These are phyloP conservation scores for Bryoglossum gracile DNA, from an alignment of 495 filamentous ascomycete genomes.

Conservation along the genomic window DNA sequence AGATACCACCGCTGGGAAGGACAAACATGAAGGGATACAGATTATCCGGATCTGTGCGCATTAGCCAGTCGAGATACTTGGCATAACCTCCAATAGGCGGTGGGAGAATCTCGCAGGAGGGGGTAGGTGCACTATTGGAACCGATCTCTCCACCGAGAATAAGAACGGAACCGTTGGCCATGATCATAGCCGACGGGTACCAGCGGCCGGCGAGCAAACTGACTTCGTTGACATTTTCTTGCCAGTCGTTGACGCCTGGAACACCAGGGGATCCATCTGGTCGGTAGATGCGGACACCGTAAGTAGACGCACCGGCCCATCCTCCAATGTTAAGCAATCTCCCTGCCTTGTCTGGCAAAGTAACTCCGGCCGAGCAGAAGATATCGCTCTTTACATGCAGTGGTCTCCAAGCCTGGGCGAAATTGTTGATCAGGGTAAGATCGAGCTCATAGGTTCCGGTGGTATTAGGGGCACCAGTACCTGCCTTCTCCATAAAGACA, in stretches of 20 bases:
- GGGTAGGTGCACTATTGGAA: constrained; percentile 52
- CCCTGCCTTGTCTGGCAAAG: constrained; percentile 54
- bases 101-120: constrained; percentile 54
- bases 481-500: constrained; percentile 54
- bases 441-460: constrained; percentile 65
- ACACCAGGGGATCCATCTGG: constrained; percentile 50
- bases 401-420: constrained; percentile 42
- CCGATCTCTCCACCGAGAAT: constrained; percentile 57
- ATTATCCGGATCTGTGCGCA: constrained; percentile 56
- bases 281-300: constrained; percentile 54
- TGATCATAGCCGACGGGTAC: constrained; percentile 57
- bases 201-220: constrained; percentile 52
- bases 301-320: constrained; percentile 53
- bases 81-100: constrained; percentile 15
- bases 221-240: constrained; percentile 52
- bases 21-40: constrained; percentile 53
- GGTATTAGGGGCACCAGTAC: constrained; percentile 45
- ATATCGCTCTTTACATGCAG: constrained; percentile 59
- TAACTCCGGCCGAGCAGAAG: constrained; percentile 53
- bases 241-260: constrained; percentile 50
- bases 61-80: constrained; percentile 30
- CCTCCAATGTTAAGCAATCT: constrained; percentile 57
- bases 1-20: constrained; percentile 49
- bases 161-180: constrained; percentile 58
- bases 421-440: constrained; percentile 25